Evolutionary conservation across 495 filamentous ascomycete genomes (phyloP).

Genomic region (Aspergillus affinis): DNA sequence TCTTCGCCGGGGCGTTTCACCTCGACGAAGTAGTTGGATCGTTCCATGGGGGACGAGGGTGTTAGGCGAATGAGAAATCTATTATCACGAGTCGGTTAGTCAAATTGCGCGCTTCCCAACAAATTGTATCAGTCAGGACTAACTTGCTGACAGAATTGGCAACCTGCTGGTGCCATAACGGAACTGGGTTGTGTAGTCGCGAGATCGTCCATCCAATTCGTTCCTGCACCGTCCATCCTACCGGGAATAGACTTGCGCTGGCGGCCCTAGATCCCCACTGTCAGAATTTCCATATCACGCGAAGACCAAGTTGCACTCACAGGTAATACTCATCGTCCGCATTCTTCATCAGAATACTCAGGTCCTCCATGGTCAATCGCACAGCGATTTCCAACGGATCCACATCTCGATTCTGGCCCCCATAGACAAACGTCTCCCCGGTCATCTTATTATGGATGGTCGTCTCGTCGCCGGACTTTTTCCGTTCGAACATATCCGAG

Average conservation of each 20-base stretch:
- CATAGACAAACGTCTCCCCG: conserved; percentile 44
- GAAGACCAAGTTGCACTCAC: conserved; percentile 30
- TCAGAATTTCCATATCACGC: background rate
- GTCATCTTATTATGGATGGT: conserved; percentile 50
- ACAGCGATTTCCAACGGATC: conserved; percentile 58
- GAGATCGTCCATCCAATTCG: conserved; percentile 56
- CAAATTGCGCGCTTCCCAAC: background rate
- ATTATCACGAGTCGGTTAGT: conserved; percentile 4
- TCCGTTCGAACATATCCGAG: conserved; percentile 44
- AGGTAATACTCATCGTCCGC: conserved; percentile 49
- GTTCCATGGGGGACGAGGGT: conserved; percentile 49
- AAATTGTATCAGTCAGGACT: conserved; percentile 13
- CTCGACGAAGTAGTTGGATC: conserved; percentile 55
- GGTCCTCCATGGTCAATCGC: conserved; percentile 56
- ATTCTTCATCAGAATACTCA: conserved; percentile 55
- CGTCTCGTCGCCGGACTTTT: conserved; percentile 26
- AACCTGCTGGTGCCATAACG: conserved; percentile 54
- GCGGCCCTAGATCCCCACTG: conserved; percentile 39
- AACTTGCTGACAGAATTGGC: conserved; percentile 53
- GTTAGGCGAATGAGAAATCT: conserved; percentile 52
- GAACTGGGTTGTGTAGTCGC: conserved; percentile 52
- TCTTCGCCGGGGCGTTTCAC: conserved; percentile 42
- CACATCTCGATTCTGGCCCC: conserved; percentile 27
- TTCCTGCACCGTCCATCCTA: conserved; percentile 55
- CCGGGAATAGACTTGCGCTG: conserved; percentile 57